Evolutionary conservation across 768 basidiomycete species (phyloP), one percentile per base, ranked within the genome.

Genomic region (Amanita brunnescens): DNA sequence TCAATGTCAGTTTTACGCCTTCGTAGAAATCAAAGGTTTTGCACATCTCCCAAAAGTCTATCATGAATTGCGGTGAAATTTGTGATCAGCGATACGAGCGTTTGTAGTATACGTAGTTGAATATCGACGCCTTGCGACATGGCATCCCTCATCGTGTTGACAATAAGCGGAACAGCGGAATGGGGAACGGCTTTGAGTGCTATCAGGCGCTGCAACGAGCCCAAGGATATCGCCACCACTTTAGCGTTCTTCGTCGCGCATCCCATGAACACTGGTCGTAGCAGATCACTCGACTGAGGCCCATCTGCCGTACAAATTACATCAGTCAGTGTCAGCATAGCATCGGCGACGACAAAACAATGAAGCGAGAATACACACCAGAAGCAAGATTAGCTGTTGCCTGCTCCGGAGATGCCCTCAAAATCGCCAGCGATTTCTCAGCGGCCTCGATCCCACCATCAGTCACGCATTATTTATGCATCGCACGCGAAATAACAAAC

Each of bases 111-210:
- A 47, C 89, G 86, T 34, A 98, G 77, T 63, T 98, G 96, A 23
- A 97, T 96, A 62, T 99, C 96, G 26, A 98, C 94, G 5, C 93
- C 96, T 63, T 95, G 92, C 24, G 80, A 85, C 72, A 95, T 82
- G 14, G 91, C 91, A 55, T 89, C 85, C 52, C 75, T 80, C 80
- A 99, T 86, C 0, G 87, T 95, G 40, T 69, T 79, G 58, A 98
- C 77, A 47, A 97, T 88, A 32, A 80, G 65, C 1, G 89, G 81
- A 0, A 95, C 85, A 0, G 84, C 80, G 10, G 80, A 81, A 64
- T 85, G 81, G 0, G 87, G 87, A 1, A 95, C 89, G 18, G 89
- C 91, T 64, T 85, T 85, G 52, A 93, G 77, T 4, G 86, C 75
- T 51, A 96, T 93, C 54, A 98, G 76, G 38, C 95, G 81, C 63